Evolutionary conservation across 2,329 filamentous ascomycete species (phyloP), one percentile per base, ranked within the genome.

Genomic region (Penicillium sp.): DNA sequence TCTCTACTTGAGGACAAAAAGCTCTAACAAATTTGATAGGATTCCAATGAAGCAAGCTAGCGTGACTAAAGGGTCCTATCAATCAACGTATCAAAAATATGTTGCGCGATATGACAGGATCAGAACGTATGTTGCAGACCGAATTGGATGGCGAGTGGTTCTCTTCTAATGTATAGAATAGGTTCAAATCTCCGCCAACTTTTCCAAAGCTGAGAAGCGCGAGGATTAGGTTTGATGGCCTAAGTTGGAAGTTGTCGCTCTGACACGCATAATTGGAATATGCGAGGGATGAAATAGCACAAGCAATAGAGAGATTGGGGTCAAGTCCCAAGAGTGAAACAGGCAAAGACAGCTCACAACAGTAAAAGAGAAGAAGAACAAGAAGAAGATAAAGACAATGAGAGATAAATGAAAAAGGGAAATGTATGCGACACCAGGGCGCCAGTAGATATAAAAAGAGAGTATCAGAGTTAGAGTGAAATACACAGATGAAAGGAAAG

Each of bases 371-470:
- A 51, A 44, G 60, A 57, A 44, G 60, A 58, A 40, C 5, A 33
- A 33, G 10, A 56, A 45, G 60, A 57, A 43, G 69, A 56, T 8
- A 36, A 57, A 54, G 49, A 61, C 11, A 65, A 64, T 63, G 63
- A 58, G 64, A 65, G 60, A 9, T n/a, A 63, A 59, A 65, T 60
- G 64, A 65, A 60, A 15, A 53, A 64, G 41, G 56, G 59, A 45
- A 53, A 40, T 53, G 29, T 46, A 47, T 33, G 54, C 54, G 49
- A 53, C 27, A 45, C 48, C 49, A 52, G 33, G 33, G 53, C 40
- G 41, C 33, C 34, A 16, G 27, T 29, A 23, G 36, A 34, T 36
- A 23, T 47, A 29, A 31, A 54, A 56, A n/a, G 54, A 57, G 41
- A 56, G 54, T n/a, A 40, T 31, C 39, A 46, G 34, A 52, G 53